Percentiles rank a stretch among this genome's conserved stretches.
phyloP scores from a whole-genome alignment of 148 eudicot species.

The Spergularia marina region DNA sequence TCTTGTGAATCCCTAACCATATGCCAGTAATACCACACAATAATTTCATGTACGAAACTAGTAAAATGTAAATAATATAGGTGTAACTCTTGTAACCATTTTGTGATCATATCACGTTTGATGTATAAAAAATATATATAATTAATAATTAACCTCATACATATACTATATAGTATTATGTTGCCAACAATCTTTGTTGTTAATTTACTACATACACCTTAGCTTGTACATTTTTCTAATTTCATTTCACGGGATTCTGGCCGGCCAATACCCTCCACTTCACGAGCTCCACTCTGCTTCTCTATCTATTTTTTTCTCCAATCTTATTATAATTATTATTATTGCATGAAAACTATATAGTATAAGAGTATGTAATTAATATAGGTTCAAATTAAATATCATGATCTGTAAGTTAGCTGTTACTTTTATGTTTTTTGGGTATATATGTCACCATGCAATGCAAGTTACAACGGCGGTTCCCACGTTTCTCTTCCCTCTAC shows the following conservation, averaged over 20 bases:
- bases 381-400: too few relatives aligned
- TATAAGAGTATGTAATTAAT: too few relatives aligned
- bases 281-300: slow-evolving; percentile 1
- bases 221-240: background rate
- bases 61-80: background rate
- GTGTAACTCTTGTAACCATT: too few relatives aligned
- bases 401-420: too few relatives aligned
- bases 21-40: background rate
- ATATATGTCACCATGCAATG: too few relatives aligned
- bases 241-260: background rate
- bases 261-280: background rate
- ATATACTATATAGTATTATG: background rate
- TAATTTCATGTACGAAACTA: background rate
- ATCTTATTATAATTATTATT: too few relatives aligned
- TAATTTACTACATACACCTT: background rate
- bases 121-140: background rate
- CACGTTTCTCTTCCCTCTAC: background rate
- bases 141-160: background rate
- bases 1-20: slow-evolving; percentile 5
- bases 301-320: background rate
- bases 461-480: too few relatives aligned
- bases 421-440: too few relatives aligned
- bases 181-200: slow-evolving; percentile 1
- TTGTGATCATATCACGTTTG: background rate
- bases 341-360: too few relatives aligned